A percentile compares a stretch with the other conserved stretches of the same genome.
These are phyloP conservation scores for Suhomyces anneliseae DNA, from an alignment of 1,139 yeast species.

Conservation along the genomic window DNA sequence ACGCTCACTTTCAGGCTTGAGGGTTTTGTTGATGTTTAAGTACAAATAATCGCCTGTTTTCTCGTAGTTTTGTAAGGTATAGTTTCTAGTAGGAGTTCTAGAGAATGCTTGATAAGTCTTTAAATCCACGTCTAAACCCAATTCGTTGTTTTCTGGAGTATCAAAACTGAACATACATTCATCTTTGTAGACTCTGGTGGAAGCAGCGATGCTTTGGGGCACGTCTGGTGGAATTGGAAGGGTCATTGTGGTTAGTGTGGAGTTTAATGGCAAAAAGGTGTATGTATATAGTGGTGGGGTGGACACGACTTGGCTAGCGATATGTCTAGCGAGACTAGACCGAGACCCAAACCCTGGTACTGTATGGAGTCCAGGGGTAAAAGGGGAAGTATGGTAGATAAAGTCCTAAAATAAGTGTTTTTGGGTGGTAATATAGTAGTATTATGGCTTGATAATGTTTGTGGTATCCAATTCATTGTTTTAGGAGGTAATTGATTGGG, in stretches of 20 bases:
- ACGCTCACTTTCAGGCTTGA: conserved; percentile 39
- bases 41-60: conserved; percentile 54
- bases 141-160: conserved; percentile 57
- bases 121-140: conserved; percentile 75
- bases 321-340: no score
- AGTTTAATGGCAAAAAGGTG: background rate
- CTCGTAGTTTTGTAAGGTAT: conserved; percentile 54
- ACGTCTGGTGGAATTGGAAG: conserved; percentile 24
- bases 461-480: no score
- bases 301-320: background rate
- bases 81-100: conserved; percentile 40
- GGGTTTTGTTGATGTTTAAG: conserved; percentile 54
- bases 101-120: conserved; percentile 67
- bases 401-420: no score
- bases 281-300: background rate
- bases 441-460: no score
- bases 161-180: conserved; percentile 83
- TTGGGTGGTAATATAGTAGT: no score
- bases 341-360: no score
- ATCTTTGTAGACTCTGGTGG: conserved; percentile 62
- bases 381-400: no score
- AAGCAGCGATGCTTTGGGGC: conserved; percentile 19
- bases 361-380: no score
- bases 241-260: conserved; percentile 4
- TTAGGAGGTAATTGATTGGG: no score